Conservation (phyloP, 208 protist species). For the Trypanosoma lewisi region DNA sequence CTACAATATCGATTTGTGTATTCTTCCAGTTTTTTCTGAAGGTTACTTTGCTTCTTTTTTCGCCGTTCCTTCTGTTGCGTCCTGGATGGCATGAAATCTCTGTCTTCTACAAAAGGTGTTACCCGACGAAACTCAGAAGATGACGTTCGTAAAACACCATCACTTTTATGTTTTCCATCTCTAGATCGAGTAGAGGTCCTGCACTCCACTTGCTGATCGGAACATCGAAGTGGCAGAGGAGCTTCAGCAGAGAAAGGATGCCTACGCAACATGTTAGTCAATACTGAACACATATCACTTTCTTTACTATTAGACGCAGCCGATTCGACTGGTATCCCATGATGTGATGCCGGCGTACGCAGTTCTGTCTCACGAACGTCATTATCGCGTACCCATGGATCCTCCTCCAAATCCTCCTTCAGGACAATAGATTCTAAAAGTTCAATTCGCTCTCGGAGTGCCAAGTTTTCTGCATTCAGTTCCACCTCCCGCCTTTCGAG, state of each 20-base stretch:
- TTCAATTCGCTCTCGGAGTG: slow-evolving; percentile 79
- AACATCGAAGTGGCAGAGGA: neutral
- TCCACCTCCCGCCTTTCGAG: slow-evolving; percentile 58
- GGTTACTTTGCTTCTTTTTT: slow-evolving; percentile 20
- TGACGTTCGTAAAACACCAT: neutral
- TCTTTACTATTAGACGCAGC: too few species aligned
- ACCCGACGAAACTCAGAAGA: neutral
- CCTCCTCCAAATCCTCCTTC: slow-evolving; percentile 33
- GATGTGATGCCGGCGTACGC: too few species aligned
- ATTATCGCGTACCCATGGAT: neutral
- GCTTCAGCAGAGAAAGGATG: neutral
- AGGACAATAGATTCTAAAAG: slow-evolving; percentile 85
- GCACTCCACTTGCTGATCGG: neutral
- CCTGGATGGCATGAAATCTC: neutral
- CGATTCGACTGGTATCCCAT: too few species aligned
- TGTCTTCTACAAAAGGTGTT: neutral
- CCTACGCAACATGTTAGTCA: neutral
- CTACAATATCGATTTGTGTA: slow-evolving; percentile 53
- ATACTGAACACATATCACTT: neutral
- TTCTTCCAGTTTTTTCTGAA: slow-evolving; percentile 45
- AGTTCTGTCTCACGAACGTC: too few species aligned
- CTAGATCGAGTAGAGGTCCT: neutral
- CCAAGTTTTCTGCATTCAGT: slow-evolving; percentile 86
- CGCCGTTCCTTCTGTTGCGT: slow-evolving; percentile 12
- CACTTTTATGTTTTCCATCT: neutral